phyloP scores from a whole-genome alignment of 768 basidiomycete species.

The Podaxis sp. region DNA sequence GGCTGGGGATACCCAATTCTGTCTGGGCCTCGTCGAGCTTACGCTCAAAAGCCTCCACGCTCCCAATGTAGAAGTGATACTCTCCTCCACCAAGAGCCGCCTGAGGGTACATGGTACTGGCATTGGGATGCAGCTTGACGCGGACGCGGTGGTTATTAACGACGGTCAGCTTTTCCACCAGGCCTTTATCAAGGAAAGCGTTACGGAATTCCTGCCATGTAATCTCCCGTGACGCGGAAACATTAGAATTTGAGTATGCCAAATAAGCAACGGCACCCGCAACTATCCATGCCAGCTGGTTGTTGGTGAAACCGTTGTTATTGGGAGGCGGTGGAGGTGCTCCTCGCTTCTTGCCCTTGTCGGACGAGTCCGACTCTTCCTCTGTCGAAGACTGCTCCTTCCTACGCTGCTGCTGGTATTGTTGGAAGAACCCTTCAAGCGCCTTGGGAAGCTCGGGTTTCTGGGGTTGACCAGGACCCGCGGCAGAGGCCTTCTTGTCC shows the following conservation, averaged over 20 bases:
- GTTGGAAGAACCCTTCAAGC: slow-evolving; percentile 79
- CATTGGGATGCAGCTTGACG: slow-evolving; percentile 90
- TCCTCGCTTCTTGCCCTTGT: slow-evolving; percentile 34
- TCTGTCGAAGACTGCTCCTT: slow-evolving; percentile 32
- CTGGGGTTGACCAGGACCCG: slow-evolving; percentile 27
- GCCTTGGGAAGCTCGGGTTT: slow-evolving; percentile 59
- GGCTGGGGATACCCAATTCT: slow-evolving; percentile 88
- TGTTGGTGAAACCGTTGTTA: slow-evolving; percentile 58
- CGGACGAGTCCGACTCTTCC: slow-evolving; percentile 32
- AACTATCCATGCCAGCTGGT: slow-evolving; percentile 50
- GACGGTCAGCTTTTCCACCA: slow-evolving; percentile 92
- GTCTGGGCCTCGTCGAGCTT: slow-evolving; percentile 92
- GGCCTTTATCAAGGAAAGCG: slow-evolving; percentile 93
- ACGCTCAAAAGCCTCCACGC: slow-evolving; percentile 93
- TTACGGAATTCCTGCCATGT: slow-evolving; percentile 99
- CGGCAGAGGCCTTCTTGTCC: slow-evolving; percentile 22
- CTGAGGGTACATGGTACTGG: slow-evolving; percentile 73
- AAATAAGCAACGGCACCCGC: slow-evolving; percentile 62
- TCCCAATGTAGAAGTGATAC: slow-evolving; percentile 96
- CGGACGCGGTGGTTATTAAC: slow-evolving; percentile 90
- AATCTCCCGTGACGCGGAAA: slow-evolving; percentile 76
- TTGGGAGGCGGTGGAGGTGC: slow-evolving; percentile 43
- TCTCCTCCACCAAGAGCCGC: slow-evolving; percentile 53
- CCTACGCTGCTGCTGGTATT: slow-evolving; percentile 50
- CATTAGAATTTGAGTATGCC: slow-evolving; percentile 59